Conservation (phyloP, 345 rosid species). For the Kernera saxatilis region DNA sequence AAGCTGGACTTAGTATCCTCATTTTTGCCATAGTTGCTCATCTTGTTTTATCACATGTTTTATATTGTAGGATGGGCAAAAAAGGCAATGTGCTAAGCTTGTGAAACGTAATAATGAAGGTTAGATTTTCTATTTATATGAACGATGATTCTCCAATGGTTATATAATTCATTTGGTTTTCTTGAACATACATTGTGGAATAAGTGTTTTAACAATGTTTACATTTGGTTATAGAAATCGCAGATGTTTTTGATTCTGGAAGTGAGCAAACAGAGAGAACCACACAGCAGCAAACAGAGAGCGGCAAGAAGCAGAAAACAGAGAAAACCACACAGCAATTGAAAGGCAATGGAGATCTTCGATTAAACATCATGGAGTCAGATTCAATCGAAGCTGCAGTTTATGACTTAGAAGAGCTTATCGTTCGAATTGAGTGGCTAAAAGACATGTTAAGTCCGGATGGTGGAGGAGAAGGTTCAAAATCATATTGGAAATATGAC, state of each 20-base stretch:
- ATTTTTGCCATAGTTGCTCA: neutral
- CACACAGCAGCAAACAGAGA: slow-evolving; percentile 17
- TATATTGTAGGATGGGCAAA: slow-evolving; percentile 7
- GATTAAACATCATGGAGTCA: slow-evolving; percentile 35
- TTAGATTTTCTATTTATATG: neutral
- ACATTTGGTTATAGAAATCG: neutral
- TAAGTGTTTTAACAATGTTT: neutral
- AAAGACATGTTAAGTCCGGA: slow-evolving; percentile 36
- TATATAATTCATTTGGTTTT: neutral
- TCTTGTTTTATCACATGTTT: neutral
- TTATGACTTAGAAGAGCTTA: slow-evolving; percentile 59
- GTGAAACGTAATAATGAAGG: slow-evolving; percentile 5
- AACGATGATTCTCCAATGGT: neutral
- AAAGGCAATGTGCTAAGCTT: slow-evolving; percentile 10
- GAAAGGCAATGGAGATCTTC: slow-evolving; percentile 23
- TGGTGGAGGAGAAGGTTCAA: neutral
- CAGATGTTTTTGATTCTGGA: neutral
- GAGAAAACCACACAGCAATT: slow-evolving; percentile 23
- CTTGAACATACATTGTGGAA: neutral
- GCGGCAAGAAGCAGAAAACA: neutral
- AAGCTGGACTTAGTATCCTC: neutral
- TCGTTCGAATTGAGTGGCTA: slow-evolving; percentile 48
- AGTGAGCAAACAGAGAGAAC: neutral
- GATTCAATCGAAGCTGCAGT: slow-evolving; percentile 52
- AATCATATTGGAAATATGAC: slow-evolving; percentile 40